phyloP scores from a whole-genome alignment of 2,329 filamentous ascomycete genomes.

The Chrysoporthe cubensis region DNA sequence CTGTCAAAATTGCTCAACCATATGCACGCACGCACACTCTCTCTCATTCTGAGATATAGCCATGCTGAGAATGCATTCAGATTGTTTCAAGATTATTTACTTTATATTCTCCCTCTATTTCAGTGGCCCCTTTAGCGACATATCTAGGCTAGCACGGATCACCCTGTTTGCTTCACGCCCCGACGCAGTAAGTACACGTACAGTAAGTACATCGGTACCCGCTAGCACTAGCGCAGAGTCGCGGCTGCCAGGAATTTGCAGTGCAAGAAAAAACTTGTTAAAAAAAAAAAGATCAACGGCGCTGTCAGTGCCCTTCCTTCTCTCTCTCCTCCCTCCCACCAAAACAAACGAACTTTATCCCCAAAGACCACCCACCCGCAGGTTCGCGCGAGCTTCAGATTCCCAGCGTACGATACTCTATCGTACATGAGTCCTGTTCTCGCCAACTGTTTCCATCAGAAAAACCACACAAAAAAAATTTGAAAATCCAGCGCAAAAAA shows the following conservation, averaged over 20 bases:
- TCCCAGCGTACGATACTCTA: slow-evolving; percentile 48
- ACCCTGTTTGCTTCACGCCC: not conserved
- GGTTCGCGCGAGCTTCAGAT: slow-evolving; percentile 50
- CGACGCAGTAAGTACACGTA: not conserved
- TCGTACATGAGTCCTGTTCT: slow-evolving; percentile 65
- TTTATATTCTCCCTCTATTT: not conserved
- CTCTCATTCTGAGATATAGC: not conserved
- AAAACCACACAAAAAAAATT: slow-evolving; percentile 65
- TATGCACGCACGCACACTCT: not conserved
- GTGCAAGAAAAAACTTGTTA: slow-evolving; percentile 26
- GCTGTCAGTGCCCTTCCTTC: slow-evolving; percentile 31
- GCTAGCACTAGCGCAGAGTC: slow-evolving; percentile 6
- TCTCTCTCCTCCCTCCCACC: slow-evolving; percentile 43
- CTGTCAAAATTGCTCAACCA: not conserved
- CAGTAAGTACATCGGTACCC: not conserved
- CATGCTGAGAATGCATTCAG: too few species aligned
- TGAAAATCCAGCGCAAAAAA: slow-evolving; percentile 55
- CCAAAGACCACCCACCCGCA: slow-evolving; percentile 46
- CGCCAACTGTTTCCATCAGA: slow-evolving; percentile 54
- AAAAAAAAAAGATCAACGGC: slow-evolving; percentile 20
- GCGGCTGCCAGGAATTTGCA: slow-evolving; percentile 23
- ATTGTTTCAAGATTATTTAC: not conserved
- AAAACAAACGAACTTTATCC: slow-evolving; percentile 52
- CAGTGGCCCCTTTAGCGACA: not conserved
- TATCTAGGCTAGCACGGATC: not conserved